These are phyloP conservation scores for Clavispora santaluciae DNA, from an alignment of 805 yeast genomes.

Conservation along the genomic window DNA sequence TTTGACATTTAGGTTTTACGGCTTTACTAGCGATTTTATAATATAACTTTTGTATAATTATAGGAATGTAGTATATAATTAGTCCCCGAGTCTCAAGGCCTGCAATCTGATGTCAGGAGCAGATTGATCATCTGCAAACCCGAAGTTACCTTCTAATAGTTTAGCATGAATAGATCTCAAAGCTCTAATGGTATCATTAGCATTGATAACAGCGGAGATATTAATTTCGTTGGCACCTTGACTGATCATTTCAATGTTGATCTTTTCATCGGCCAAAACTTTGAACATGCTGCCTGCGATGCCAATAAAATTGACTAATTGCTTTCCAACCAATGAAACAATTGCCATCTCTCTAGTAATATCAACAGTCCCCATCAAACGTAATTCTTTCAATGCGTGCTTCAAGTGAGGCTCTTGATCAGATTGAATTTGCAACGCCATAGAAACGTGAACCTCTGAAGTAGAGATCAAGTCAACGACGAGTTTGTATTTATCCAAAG, in stretches of 20 bases:
- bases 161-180: constrained; percentile 78
- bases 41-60: background rate
- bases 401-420: constrained; percentile 61
- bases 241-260: constrained; percentile 95
- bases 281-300: constrained; percentile 97
- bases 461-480: constrained; percentile 96
- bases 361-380: constrained; percentile 82
- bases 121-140: constrained; percentile 12
- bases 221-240: constrained; percentile 99
- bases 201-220: constrained; percentile 90
- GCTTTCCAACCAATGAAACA: constrained; percentile 91
- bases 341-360: constrained; percentile 84
- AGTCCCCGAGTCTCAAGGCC: constrained; percentile 10
- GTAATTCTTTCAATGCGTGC: constrained; percentile 72
- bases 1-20: constrained; percentile 20
- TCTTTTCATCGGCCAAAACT: constrained; percentile 83
- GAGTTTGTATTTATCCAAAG: constrained; percentile 73
- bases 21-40: background rate
- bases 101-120: constrained; percentile 15
- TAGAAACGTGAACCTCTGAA: constrained; percentile 95
- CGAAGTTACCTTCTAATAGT: constrained; percentile 48
- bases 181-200: constrained; percentile 77
- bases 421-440: constrained; percentile 83
- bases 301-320: constrained; percentile 95
- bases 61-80: background rate